A percentile compares a stretch with the other conserved stretches of the same genome.
Evolutionary conservation across 2,329 filamentous ascomycete species (phyloP).

Genomic region (Aureobasidium leucospermi): DNA sequence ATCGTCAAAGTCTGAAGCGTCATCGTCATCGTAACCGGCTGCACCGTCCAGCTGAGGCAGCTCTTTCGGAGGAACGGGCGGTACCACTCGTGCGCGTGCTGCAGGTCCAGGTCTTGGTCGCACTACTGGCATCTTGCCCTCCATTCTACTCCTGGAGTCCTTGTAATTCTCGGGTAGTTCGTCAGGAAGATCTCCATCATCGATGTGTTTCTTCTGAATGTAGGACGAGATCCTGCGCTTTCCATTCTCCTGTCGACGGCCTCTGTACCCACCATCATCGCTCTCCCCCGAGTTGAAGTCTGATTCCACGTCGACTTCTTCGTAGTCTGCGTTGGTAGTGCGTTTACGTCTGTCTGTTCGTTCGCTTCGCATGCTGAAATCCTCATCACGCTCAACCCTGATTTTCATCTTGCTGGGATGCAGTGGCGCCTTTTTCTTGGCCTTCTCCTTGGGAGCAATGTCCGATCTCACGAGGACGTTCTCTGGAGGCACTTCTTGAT

Average conservation of each 20-base stretch:
- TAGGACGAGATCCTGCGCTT: slow-evolving; percentile 31
- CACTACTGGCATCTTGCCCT: neutral
- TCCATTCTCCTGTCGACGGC: slow-evolving; percentile 7
- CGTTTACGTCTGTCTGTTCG: slow-evolving; percentile 18
- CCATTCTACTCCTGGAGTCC: slow-evolving; percentile 23
- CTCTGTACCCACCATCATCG: slow-evolving; percentile 23
- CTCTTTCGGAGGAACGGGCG: neutral
- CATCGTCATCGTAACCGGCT: neutral
- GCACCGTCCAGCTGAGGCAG: neutral
- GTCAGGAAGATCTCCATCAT: slow-evolving; percentile 33
- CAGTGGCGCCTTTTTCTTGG: slow-evolving; percentile 20
- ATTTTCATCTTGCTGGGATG: slow-evolving; percentile 27
- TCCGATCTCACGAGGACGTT: slow-evolving; percentile 27
- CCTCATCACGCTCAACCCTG: slow-evolving; percentile 35
- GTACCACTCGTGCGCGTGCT: neutral
- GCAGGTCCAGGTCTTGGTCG: slow-evolving; percentile 20
- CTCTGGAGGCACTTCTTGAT: slow-evolving; percentile 11
- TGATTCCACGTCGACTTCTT: slow-evolving; percentile 40
- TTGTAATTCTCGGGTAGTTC: slow-evolving; percentile 36
- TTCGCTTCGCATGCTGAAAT: slow-evolving; percentile 28
- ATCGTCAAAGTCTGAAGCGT: neutral
- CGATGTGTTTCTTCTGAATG: slow-evolving; percentile 35
- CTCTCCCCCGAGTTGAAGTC: slow-evolving; percentile 25
- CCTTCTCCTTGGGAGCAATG: slow-evolving; percentile 21
- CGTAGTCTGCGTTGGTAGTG: slow-evolving; percentile 28